Evolutionary conservation across 495 filamentous ascomycete species (phyloP).

Genomic region (Neurospora discreta): DNA sequence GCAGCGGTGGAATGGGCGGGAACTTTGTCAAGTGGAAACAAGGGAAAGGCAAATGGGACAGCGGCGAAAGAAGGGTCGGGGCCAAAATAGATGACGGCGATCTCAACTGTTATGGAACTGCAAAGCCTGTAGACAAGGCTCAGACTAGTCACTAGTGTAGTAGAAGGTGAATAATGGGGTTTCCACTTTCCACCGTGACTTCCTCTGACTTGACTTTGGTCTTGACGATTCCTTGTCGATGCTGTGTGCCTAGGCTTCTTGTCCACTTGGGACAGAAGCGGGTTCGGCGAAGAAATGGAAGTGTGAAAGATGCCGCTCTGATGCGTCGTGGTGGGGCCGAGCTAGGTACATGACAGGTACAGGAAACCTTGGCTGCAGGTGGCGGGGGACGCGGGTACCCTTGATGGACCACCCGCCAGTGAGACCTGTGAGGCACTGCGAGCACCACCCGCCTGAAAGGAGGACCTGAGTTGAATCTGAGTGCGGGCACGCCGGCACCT

Average conservation of each 20-base stretch:
- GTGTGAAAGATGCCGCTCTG: not conserved
- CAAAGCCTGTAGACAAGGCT: not conserved
- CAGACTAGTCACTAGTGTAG: not conserved
- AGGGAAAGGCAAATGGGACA: not conserved
- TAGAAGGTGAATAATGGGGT: not conserved
- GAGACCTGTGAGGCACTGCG: not conserved
- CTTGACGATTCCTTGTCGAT: not conserved
- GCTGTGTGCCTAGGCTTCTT: not conserved
- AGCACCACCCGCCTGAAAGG: not conserved
- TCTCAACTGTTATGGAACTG: not conserved
- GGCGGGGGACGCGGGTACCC: constrained; percentile 11
- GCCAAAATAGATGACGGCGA: not conserved
- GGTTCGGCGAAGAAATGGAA: not conserved
- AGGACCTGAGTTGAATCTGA: not conserved
- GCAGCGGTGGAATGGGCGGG: not conserved
- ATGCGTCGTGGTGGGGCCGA: constrained; percentile 13
- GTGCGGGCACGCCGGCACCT: not conserved
- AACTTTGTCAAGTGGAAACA: not conserved
- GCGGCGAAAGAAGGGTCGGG: not conserved
- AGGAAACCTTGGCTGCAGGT: constrained; percentile 8
- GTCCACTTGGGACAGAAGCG: not conserved
- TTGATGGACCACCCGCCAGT: not conserved
- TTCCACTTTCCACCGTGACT: not conserved
- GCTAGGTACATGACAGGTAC: constrained; percentile 17
- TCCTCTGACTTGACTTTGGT: not conserved